A percentile compares a stretch with the other conserved stretches of the same genome.
These are phyloP conservation scores for Oxyria digyna DNA, from an alignment of 148 eudicot species.

Conservation along the genomic window DNA sequence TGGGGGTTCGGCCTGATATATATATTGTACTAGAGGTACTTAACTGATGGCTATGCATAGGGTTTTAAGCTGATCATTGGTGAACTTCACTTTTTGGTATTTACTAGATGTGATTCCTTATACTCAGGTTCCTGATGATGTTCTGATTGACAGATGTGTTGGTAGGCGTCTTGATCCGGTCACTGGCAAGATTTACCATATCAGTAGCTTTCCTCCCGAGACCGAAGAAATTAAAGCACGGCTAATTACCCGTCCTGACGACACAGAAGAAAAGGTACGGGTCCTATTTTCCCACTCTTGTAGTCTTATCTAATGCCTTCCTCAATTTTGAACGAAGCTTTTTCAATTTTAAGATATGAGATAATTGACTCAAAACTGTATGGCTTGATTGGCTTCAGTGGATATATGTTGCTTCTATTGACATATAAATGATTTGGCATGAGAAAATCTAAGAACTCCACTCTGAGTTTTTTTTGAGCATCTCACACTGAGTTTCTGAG, in stretches of 20 bases:
- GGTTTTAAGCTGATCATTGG: too few relatives aligned
- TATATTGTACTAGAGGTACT: conserved; percentile 74
- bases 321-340: not conserved
- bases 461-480: too few relatives aligned
- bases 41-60: not conserved
- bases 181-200: conserved; percentile 85
- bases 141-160: conserved; percentile 86
- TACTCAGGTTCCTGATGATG: conserved; percentile 87
- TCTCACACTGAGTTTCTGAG: not conserved
- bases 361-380: not conserved
- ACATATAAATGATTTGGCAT: not conserved
- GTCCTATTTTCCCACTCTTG: not conserved
- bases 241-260: conserved; percentile 85
- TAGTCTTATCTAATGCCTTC: not conserved
- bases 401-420: not conserved
- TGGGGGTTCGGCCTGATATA: conserved; percentile 73
- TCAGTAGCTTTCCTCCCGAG: conserved; percentile 68
- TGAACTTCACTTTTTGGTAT: not conserved
- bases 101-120: conserved; percentile 15
- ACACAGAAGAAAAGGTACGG: conserved; percentile 74
- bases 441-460: not conserved
- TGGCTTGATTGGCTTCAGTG: not conserved
- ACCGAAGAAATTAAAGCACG: conserved; percentile 67
- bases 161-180: conserved; percentile 89
- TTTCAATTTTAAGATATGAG: not conserved